Evolutionary conservation across 2,329 filamentous ascomycete species (phyloP), one percentile per base, ranked within the genome.

Genomic region (Colletotrichum spinosum): DNA sequence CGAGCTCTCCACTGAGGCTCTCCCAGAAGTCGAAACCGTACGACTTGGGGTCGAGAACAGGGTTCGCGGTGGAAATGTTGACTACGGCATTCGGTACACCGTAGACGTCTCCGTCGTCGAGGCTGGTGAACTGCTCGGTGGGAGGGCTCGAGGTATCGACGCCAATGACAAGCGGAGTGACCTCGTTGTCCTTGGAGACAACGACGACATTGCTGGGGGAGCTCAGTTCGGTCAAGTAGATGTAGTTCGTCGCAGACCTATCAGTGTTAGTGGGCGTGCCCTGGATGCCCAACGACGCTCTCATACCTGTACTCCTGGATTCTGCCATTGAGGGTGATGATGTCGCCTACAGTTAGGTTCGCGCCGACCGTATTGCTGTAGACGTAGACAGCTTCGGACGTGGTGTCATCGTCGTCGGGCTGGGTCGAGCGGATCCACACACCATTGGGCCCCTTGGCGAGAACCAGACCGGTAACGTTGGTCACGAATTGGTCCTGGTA

Each of bases 11-110:
- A 58, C 80, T 81, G 63, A 92, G 76, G 67, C 85, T 89, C 81
- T 92, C 88, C 90, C 90, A 92, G 72, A 92, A 93, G 74, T 92
- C 90, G 37, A 92, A 79, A 2, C 90, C 90, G 71, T 89, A 92
- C 46, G 79, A 77, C 25, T 78, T 77, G 2, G 90, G 90, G 66
- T 90, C 75, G 44, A 92, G 81, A 12, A 79, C 78, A 0, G 89
- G 89, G 73, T 92, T 92, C 39, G 73, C 78, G 6, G 75, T 78
- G 2, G 88, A 90, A 44, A 92, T 72, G 69, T 83, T 82, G 67
- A 79, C 84, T 44, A 79, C 78, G 66, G 87, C 90, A 72, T 90
- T 91, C 10, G 90, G 90, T 5, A 90, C 78, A 2, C 78, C 84
- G 67, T 91, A 91, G 42, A 92, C 79, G 73, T 89, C 86, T 10